phyloP scores from a whole-genome alignment of 1,139 yeast genomes.

The Hyphopichia wangnamkhiaoensis region DNA sequence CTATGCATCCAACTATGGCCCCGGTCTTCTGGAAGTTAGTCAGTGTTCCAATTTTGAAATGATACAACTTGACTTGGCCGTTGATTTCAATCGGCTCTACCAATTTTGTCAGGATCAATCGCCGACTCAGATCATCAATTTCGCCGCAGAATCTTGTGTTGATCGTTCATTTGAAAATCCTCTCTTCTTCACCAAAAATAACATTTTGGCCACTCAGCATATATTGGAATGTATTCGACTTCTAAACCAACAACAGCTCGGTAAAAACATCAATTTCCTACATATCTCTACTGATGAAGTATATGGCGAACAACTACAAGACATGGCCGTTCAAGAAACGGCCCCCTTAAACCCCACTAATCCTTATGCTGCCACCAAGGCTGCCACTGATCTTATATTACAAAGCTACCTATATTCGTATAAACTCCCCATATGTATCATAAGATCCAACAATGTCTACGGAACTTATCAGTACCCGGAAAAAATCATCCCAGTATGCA shows the following conservation, averaged over 20 bases:
- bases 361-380: constrained; percentile 64
- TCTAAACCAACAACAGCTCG: constrained; percentile 5
- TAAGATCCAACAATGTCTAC: constrained; percentile 57
- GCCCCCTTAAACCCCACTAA: constrained; percentile 51
- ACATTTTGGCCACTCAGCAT: constrained; percentile 52
- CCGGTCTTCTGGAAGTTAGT: constrained; percentile 24
- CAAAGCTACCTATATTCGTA: constrained; percentile 49
- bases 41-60: constrained; percentile 23
- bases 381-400: constrained; percentile 54
- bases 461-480: constrained; percentile 62
- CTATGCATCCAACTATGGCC: constrained; percentile 26
- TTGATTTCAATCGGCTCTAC: constrained; percentile 10
- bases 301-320: constrained; percentile 46
- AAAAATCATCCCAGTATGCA: constrained; percentile 48
- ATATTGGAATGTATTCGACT: constrained; percentile 45
- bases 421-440: constrained; percentile 41
- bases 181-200: constrained; percentile 46
- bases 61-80: constrained; percentile 23
- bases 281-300: constrained; percentile 67
- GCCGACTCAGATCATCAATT: constrained; percentile 44
- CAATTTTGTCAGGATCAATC: constrained; percentile 9
- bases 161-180: constrained; percentile 54
- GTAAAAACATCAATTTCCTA: constrained; percentile 25
- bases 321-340: constrained; percentile 32
- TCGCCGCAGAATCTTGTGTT: constrained; percentile 64